Conservation (phyloP, 2,329 filamentous ascomycete species). For the Aspergillus clavatus region DNA sequence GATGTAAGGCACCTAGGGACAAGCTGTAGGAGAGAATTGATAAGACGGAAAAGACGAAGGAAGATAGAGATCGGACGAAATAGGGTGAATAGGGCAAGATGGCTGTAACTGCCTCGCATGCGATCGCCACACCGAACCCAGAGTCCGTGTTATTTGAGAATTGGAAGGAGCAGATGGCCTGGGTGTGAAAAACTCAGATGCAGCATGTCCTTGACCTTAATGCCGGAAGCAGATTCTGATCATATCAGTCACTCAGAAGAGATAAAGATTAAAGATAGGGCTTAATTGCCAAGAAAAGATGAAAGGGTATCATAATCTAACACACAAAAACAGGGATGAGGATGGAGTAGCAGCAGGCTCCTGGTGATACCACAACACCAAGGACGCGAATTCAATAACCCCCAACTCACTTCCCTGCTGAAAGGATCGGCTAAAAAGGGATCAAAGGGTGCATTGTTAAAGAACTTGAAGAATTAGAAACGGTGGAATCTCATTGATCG, state of each 20-base stretch:
- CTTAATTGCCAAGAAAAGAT: background rate
- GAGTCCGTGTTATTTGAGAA: background rate
- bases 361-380: background rate
- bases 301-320: constrained; percentile 22
- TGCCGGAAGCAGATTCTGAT: background rate
- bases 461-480: too few relatives aligned
- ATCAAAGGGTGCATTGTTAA: too few relatives aligned
- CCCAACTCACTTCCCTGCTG: too few relatives aligned
- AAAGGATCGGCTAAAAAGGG: too few relatives aligned
- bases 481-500: constrained; percentile 21
- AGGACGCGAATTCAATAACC: background rate
- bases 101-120: background rate
- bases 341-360: background rate
- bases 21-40: background rate
- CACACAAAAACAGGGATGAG: constrained; percentile 5
- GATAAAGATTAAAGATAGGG: background rate
- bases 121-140: background rate
- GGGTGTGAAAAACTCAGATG: too few relatives aligned
- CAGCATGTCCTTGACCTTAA: background rate
- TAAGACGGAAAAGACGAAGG: background rate
- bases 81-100: background rate
- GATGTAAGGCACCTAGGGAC: background rate
- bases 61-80: background rate
- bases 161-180: background rate
- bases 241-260: background rate